Base-by-base conservation (phyloP, 805 yeast genomes). In the Debaryomyces hansenii region DNA sequence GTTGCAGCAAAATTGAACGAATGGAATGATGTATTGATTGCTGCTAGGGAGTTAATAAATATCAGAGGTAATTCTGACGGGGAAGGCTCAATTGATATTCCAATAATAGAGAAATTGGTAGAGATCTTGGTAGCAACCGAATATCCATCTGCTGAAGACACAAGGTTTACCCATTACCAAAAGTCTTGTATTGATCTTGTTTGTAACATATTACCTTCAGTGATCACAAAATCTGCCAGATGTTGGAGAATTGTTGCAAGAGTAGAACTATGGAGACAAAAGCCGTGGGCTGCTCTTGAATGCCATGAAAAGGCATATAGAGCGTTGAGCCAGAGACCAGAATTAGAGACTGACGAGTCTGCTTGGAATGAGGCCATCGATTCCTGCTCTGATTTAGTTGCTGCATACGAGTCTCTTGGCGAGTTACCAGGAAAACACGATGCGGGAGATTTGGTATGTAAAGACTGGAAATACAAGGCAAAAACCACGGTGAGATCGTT, bases 381-480 rank as follows among this genome's bases (percentile, higher is more conserved):
- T 18, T 78, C 87, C 0, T 87, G 96, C 60, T 65, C 70, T 29
- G 96, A 90, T 50, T 72, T 92, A 46, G 83, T 87, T 2, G 87
- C 94, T 35, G 92, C 96, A 1, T 92, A 90, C 62, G 90, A 85
- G 59, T 84, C 87, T 3, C 75, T 88, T 28, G 98, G 98, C n/a
- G 94, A 86, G 47, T 64, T 81, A 54, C 86, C 87, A 9, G 95
- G 95, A 6, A 84, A 81, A 56, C 78, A 84, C 58, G 86, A 85
- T 20, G 90, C 89, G 2, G 95, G 85, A 16, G 89, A 87, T 61
- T 54, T 85, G n/a, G 95, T 91, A 8, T 90, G 97, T 63, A 82
- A 84, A 59, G 96, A 90, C 60, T 91, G 97, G 97, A 86, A 82
- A 59, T 87, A 85, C 67, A 90, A 90, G 62, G 84, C 96, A 1